These are phyloP conservation scores for Gloeopeniophorella convolvens DNA, from an alignment of 768 basidiomycete species.

Conservation along the genomic window DNA sequence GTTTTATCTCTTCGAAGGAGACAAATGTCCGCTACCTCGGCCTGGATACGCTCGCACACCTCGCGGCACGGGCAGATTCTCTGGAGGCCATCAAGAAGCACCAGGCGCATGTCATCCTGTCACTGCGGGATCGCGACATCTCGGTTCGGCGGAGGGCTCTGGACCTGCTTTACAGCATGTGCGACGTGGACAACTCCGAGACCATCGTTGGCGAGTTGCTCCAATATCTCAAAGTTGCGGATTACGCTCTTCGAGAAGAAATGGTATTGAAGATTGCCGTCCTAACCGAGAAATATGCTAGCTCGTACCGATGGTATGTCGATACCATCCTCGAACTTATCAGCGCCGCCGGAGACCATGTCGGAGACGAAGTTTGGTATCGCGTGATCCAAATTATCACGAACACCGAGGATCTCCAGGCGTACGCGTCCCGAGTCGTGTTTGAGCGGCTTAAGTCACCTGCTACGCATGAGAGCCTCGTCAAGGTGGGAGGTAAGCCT, in stretches of 20 bases:
- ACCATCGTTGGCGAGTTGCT: constrained; percentile 93
- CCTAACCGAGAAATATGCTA: constrained; percentile 97
- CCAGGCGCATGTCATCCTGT: constrained; percentile 91
- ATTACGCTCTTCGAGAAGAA: constrained; percentile 94
- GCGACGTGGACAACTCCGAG: constrained; percentile 95
- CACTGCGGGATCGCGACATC: constrained; percentile 94
- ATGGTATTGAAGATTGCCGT: constrained; percentile 99
- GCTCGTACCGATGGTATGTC: constrained; percentile 98
- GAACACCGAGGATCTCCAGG: constrained; percentile 95
- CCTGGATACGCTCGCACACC: constrained; percentile 96
- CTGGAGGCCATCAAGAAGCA: constrained; percentile 91
- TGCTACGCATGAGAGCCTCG: constrained; percentile 84
- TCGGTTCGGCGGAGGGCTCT: constrained; percentile 90
- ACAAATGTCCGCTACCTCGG: constrained; percentile 98
- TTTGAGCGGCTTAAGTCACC: constrained; percentile 85
- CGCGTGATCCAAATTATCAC: constrained; percentile 98
- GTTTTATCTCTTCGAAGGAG: constrained; percentile 96
- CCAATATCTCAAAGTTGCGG: constrained; percentile 90
- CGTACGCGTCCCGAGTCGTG: constrained; percentile 90
- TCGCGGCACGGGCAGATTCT: constrained; percentile 89
- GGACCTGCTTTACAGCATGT: constrained; percentile 98
- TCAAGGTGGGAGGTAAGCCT: constrained; percentile 85
- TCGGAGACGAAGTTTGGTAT: constrained; percentile 99
- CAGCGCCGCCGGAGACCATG: constrained; percentile 95
- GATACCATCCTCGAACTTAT: constrained; percentile 96